A percentile compares a stretch with the other conserved stretches of the same genome.
Evolutionary conservation across 2,329 filamentous ascomycete species (phyloP).

Genomic region (Nemania diffusa): DNA sequence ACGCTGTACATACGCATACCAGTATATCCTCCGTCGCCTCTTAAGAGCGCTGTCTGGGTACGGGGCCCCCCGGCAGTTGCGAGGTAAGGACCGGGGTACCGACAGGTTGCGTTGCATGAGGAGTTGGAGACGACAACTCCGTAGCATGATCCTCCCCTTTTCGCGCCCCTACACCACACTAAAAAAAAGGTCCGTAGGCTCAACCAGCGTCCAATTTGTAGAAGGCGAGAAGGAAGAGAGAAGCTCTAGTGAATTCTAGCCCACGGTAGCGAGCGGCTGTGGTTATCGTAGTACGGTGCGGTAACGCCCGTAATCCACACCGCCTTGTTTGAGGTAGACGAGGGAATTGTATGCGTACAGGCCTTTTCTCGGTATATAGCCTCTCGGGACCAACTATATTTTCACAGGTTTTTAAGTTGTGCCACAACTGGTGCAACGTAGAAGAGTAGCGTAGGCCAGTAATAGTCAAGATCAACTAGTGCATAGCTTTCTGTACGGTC

Average conservation of each 20-base stretch:
- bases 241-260: neutral
- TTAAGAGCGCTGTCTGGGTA: neutral
- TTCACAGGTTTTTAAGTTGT: conserved; percentile 1
- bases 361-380: neutral
- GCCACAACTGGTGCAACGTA: conserved; percentile 8
- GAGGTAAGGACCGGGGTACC: conserved; percentile 1
- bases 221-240: neutral
- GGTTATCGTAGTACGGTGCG: conserved; percentile 8
- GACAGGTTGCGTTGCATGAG: conserved; percentile 21
- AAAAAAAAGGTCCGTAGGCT: neutral
- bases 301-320: conserved; percentile 3
- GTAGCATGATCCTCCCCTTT: conserved; percentile 14
- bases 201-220: neutral
- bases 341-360: neutral
- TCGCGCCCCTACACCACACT: neutral
- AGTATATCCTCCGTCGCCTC: neutral
- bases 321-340: neutral
- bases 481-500: neutral
- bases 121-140: neutral
- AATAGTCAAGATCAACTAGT: neutral
- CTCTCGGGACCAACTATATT: neutral
- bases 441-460: neutral
- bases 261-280: neutral
- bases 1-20: neutral
- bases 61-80: neutral